A percentile compares a stretch with the other conserved stretches of the same genome.
These are phyloP conservation scores for Saccharata proteae DNA, from an alignment of 2,329 filamentous ascomycete species.

Conservation along the genomic window DNA sequence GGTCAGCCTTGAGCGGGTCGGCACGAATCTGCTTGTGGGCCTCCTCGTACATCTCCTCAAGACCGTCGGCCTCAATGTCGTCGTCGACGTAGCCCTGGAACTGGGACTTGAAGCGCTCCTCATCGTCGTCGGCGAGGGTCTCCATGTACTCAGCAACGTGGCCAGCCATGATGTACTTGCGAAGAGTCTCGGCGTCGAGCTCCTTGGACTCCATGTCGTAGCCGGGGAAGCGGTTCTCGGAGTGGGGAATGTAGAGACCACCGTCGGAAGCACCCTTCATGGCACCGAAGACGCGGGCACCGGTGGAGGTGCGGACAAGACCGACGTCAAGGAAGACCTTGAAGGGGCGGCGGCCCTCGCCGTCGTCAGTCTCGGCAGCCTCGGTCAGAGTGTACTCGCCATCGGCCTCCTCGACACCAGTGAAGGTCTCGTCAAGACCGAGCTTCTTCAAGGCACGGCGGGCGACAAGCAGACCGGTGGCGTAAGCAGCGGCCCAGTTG, in stretches of 20 bases:
- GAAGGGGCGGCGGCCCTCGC: conserved; percentile 95
- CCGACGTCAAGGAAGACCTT: conserved; percentile 98
- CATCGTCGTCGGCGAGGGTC: conserved; percentile 96
- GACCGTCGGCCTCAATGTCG: conserved; percentile 87
- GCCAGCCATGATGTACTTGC: conserved; percentile 98
- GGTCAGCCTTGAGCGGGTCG: conserved; percentile 92
- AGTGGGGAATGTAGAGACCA: conserved; percentile 94
- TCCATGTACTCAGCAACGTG: conserved; percentile 99
- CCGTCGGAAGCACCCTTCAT: conserved; percentile 99
- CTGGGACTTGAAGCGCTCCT: conserved; percentile 98
- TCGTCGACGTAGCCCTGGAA: conserved; percentile 97
- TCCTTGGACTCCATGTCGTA: conserved; percentile 97
- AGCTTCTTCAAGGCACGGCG: conserved; percentile 97
- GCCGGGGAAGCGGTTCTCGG: conserved; percentile 98
- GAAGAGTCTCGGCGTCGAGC: conserved; percentile 90
- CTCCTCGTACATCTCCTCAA: conserved; percentile 93
- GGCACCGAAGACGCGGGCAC: conserved; percentile 97
- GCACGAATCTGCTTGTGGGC: conserved; percentile 95
- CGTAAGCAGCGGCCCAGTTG: conserved; percentile 98
- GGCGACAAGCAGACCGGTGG: conserved; percentile 91
- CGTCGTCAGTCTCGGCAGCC: conserved; percentile 80
- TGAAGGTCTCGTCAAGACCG: conserved; percentile 82
- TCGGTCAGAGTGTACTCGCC: conserved; percentile 95
- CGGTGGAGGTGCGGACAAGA: conserved; percentile 92
- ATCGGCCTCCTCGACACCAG: conserved; percentile 91